Evolutionary conservation across 805 yeast species (phyloP).

Genomic region (Lipomyces spencermartinsiae): DNA sequence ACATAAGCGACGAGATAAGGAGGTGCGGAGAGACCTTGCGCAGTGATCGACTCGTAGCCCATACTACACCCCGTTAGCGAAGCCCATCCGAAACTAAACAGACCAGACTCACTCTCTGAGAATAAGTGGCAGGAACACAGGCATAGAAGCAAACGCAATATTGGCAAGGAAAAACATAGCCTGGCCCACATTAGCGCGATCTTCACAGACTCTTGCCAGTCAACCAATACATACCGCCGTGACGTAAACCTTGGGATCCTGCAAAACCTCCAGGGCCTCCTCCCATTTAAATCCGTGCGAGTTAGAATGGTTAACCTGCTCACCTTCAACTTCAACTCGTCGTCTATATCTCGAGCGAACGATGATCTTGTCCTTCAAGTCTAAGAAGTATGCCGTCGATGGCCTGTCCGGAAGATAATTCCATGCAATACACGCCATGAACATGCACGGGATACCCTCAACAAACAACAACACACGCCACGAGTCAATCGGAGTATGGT

Average conservation of each 20-base stretch:
- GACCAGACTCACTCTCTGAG: conserved; percentile 46
- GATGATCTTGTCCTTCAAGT: conserved; percentile 35
- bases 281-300: conserved; percentile 34
- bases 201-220: neutral
- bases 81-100: neutral
- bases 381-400: conserved; percentile 54
- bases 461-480: conserved; percentile 56
- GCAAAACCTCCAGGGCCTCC: conserved; percentile 36
- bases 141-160: conserved; percentile 37
- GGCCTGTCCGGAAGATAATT: conserved; percentile 49
- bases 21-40: conserved; percentile 65
- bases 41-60: conserved; percentile 56
- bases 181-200: conserved; percentile 1
- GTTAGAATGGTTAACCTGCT: conserved; percentile 28
- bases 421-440: conserved; percentile 48
- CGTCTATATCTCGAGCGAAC: conserved; percentile 36
- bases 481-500: conserved; percentile 41
- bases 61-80: conserved; percentile 40
- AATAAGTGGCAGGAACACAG: conserved; percentile 54
- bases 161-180: conserved; percentile 37
- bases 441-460: conserved; percentile 53
- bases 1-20: conserved; percentile 63
- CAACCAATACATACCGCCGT: conserved; percentile 28
- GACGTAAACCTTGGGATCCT: conserved; percentile 38
- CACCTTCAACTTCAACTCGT: conserved; percentile 35